Evolutionary conservation across 2,329 filamentous ascomycete genomes (phyloP).

Genomic region (Penicillium sp.): DNA sequence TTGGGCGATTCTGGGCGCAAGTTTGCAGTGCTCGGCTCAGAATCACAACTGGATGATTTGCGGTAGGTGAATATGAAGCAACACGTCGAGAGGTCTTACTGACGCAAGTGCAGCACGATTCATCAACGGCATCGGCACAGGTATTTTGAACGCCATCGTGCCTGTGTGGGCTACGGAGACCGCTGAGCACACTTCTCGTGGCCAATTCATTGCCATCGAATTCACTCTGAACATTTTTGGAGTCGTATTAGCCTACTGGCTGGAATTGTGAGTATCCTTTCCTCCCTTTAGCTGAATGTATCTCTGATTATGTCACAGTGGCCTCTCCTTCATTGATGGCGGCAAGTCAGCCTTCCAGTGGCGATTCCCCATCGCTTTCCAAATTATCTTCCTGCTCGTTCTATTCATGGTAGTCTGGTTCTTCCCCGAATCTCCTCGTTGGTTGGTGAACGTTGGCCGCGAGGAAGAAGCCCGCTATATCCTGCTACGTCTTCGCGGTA

Average conservation of each 20-base stretch:
- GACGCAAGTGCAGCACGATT: conserved; percentile 51
- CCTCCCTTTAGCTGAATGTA: not conserved
- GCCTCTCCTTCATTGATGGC: conserved; percentile 63
- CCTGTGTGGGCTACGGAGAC: conserved; percentile 75
- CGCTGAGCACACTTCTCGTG: conserved; percentile 68
- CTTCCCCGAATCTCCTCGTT: conserved; percentile 67
- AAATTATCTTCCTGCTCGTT: conserved; percentile 66
- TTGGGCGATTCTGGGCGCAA: conserved; percentile 65
- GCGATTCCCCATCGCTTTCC: conserved; percentile 72
- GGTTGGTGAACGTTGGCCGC: conserved; percentile 66
- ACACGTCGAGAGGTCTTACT: not conserved
- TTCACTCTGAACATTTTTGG: conserved; percentile 76
- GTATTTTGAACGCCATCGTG: conserved; percentile 71
- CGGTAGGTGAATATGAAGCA: conserved; percentile 44
- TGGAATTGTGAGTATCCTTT: conserved; percentile 50
- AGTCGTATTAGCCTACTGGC: conserved; percentile 67
- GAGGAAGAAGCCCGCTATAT: conserved; percentile 71
- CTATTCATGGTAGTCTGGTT: conserved; percentile 64
- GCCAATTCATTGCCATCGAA: conserved; percentile 71
- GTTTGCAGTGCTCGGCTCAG: conserved; percentile 67
- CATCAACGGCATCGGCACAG: conserved; percentile 69
- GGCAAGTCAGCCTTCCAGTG: conserved; percentile 64
- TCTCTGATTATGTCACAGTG: conserved; percentile 36
- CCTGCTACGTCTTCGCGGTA: conserved; percentile 66
- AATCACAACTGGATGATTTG: conserved; percentile 73